Percentiles rank a stretch among this genome's conserved stretches.
These are phyloP conservation scores for Aspergillus avenaceus DNA, from an alignment of 495 filamentous ascomycete species.

Conservation along the genomic window DNA sequence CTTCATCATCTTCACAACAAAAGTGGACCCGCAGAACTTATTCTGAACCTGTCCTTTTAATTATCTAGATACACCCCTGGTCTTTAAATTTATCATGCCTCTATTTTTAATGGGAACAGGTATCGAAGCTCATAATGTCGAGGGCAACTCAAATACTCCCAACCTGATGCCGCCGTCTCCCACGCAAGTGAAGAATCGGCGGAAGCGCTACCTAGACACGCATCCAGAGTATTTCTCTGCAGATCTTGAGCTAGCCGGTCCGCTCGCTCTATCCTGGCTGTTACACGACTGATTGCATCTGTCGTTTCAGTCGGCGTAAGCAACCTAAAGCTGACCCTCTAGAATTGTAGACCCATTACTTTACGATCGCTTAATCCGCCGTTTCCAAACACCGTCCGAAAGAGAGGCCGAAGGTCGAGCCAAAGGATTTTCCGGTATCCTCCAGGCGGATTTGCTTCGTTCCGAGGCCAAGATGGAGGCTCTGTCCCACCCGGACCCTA, in stretches of 20 bases:
- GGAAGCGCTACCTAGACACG: constrained; percentile 59
- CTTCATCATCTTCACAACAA: too few relatives aligned
- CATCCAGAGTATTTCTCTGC: constrained; percentile 63
- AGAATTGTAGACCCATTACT: constrained; percentile 62
- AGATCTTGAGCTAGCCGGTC: constrained; percentile 61
- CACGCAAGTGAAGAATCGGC: constrained; percentile 52
- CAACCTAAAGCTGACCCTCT: constrained; percentile 25
- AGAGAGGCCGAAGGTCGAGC: constrained; percentile 64
- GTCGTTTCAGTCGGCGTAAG: constrained; percentile 3
- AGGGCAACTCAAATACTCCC: constrained; percentile 1
- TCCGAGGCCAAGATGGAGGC: constrained; percentile 70
- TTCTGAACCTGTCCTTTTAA: too few relatives aligned
- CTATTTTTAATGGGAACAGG: constrained; percentile 34
- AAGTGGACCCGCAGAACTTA: too few relatives aligned
- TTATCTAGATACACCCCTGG: too few relatives aligned
- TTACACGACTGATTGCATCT: constrained; percentile 7
- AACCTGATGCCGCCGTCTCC: constrained; percentile 3
- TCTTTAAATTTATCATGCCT: constrained; percentile 41
- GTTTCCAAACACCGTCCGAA: constrained; percentile 70
- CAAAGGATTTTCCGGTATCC: constrained; percentile 69
- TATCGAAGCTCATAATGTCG: constrained; percentile 8
- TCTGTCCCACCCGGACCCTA: constrained; percentile 50
- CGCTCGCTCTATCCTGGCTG: constrained; percentile 36
- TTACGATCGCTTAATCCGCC: constrained; percentile 74
- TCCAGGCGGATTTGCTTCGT: constrained; percentile 67